Conservation (phyloP, 1,284 basidiomycete species). For the Sanghuangporus baumii region DNA sequence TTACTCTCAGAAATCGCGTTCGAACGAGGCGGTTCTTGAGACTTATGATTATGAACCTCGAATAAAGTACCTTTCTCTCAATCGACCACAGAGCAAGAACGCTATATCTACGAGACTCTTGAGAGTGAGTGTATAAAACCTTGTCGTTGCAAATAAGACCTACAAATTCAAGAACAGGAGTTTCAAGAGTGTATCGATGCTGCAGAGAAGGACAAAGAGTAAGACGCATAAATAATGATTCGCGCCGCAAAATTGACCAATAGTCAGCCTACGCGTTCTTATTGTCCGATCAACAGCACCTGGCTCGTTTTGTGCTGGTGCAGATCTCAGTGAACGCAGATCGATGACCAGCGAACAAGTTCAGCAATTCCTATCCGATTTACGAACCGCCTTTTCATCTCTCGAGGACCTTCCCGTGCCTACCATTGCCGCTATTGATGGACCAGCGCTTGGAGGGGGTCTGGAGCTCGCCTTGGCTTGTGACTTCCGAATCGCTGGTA, state of each 20-base stretch:
- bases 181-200: conserved; percentile 62
- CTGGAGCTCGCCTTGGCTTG: conserved; percentile 84
- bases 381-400: conserved; percentile 67
- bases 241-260: neutral
- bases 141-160: neutral
- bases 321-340: conserved; percentile 83
- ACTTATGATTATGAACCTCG: neutral
- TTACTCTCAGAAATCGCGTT: neutral
- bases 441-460: conserved; percentile 88
- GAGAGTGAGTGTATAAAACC: conserved; percentile 37
- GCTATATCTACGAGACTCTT: conserved; percentile 79
- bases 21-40: neutral
- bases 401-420: conserved; percentile 82
- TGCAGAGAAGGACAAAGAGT: conserved; percentile 67
- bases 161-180: conserved; percentile 42
- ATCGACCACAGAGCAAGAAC: conserved; percentile 83
- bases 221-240: neutral
- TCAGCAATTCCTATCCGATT: conserved; percentile 70
- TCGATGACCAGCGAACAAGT: conserved; percentile 76
- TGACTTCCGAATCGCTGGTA: conserved; percentile 84
- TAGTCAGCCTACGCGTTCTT: conserved; percentile 62
- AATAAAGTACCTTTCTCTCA: conserved; percentile 64
- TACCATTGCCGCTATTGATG: conserved; percentile 89
- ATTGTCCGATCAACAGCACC: conserved; percentile 70
- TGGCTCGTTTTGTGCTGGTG: conserved; percentile 89